Conservation (phyloP, 306 rosid species). For the Mimosa pudica region DNA sequence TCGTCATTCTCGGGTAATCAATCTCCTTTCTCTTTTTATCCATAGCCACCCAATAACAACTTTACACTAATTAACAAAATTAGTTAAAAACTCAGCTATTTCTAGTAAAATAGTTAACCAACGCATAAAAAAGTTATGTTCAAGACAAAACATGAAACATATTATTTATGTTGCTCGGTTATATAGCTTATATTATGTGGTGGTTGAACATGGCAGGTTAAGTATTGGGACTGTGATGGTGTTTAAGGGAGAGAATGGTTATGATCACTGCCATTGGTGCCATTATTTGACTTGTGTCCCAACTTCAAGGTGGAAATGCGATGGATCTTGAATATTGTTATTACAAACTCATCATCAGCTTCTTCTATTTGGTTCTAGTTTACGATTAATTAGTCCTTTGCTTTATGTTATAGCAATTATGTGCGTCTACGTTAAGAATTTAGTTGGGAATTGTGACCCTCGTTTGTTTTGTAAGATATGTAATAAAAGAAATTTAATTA, state of each 20-base stretch:
- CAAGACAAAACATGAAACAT: too few species aligned
- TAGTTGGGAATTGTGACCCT: background rate
- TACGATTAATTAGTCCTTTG: background rate
- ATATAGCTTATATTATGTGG: background rate
- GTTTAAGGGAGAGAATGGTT: slow-evolving; percentile 59
- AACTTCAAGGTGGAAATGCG: slow-evolving; percentile 70
- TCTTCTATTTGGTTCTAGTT: background rate
- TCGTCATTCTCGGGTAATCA: slow-evolving; percentile 68
- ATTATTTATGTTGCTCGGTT: background rate
- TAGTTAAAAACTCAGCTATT: too few species aligned
- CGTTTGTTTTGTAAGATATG: background rate
- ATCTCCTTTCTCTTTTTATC: background rate
- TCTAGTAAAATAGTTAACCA: too few species aligned
- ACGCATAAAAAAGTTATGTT: too few species aligned
- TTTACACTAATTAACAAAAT: too few species aligned
- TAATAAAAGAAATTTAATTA: background rate
- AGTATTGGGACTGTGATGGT: slow-evolving; percentile 65
- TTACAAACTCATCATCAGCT: slow-evolving; percentile 3
- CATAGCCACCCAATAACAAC: background rate
- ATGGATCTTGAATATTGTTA: slow-evolving; percentile 29
- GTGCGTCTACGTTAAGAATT: background rate
- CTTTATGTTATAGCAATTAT: slow-evolving; percentile 31
- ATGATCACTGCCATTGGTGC: slow-evolving; percentile 82
- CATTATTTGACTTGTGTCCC: slow-evolving; percentile 73
- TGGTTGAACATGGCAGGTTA: slow-evolving; percentile 48